A percentile compares a stretch with the other conserved stretches of the same genome.
Conservation (phyloP, 2,329 filamentous ascomycete genomes). For the Fusarium aywerte region DNA sequence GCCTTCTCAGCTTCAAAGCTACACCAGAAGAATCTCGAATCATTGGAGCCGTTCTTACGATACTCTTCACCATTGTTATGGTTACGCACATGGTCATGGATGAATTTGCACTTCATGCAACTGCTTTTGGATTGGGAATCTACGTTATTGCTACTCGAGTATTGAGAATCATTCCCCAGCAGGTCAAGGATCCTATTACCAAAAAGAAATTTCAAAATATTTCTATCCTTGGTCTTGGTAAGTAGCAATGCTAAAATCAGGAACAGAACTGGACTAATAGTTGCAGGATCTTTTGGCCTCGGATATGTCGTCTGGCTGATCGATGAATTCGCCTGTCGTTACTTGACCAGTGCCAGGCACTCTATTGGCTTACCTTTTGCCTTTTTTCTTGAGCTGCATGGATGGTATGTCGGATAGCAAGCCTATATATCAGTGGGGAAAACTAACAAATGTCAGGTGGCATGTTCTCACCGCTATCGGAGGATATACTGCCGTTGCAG, state of each 20-base stretch:
- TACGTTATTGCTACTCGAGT: conserved; percentile 50
- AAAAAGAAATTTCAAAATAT: conserved; percentile 36
- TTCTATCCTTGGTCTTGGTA: conserved; percentile 38
- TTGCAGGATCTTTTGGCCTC: conserved; percentile 49
- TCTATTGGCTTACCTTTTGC: conserved; percentile 51
- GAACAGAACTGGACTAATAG: not conserved
- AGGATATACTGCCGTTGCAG: conserved; percentile 53
- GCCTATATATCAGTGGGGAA: not conserved
- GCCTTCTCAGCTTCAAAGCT: conserved; percentile 52
- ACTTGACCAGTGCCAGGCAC: conserved; percentile 45
- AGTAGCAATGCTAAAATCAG: not conserved
- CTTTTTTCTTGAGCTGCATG: conserved; percentile 55
- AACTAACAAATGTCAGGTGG: conserved; percentile 49
- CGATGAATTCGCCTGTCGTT: conserved; percentile 51
- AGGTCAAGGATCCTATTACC: conserved; percentile 45
- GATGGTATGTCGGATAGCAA: conserved; percentile 48
- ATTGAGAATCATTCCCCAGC: conserved; percentile 48
- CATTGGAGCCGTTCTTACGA: conserved; percentile 35
- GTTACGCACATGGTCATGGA: conserved; percentile 57
- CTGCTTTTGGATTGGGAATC: conserved; percentile 50
- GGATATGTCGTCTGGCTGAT: conserved; percentile 56
- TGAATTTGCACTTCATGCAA: conserved; percentile 55
- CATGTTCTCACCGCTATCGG: conserved; percentile 56
- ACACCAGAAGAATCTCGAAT: conserved; percentile 42
- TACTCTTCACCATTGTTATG: conserved; percentile 51